Conservation (phyloP, 176 grass and related monocot genomes). For the Saccharum spontaneum region DNA sequence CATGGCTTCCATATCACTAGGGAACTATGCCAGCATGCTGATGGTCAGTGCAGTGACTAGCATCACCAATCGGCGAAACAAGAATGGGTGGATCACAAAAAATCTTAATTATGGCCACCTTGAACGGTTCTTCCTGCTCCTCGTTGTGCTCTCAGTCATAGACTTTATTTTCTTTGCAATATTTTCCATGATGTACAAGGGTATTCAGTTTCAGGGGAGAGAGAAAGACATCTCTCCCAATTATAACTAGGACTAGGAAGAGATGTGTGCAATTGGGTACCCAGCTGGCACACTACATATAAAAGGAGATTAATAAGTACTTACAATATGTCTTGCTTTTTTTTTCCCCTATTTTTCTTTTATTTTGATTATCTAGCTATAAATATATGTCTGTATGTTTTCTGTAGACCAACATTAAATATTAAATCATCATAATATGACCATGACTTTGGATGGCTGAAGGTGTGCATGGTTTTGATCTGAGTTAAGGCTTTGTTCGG, state of each 20-base stretch:
- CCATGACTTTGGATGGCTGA: not conserved
- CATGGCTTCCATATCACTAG: constrained; percentile 73
- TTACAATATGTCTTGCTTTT: not conserved
- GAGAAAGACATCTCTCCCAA: not conserved
- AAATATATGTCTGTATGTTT: too few relatives aligned
- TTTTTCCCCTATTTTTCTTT: not conserved
- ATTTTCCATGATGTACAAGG: constrained; percentile 45
- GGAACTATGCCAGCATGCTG: constrained; percentile 63
- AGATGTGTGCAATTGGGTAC: not conserved
- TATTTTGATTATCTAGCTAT: too few relatives aligned
- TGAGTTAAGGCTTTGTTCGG: too few relatives aligned
- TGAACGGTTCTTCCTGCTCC: constrained; percentile 60
- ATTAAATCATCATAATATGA: not conserved
- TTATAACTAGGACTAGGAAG: not conserved
- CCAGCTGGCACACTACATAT: not conserved
- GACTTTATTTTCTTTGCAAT: constrained; percentile 38
- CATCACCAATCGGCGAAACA: constrained; percentile 4
- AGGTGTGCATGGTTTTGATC: not conserved
- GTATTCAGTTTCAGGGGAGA: constrained; percentile 22
- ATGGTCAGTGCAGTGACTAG: constrained; percentile 26
- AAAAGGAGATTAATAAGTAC: not conserved
- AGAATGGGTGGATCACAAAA: constrained; percentile 45
- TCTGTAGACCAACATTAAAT: not conserved
- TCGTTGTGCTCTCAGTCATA: constrained; percentile 22
- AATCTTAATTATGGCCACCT: constrained; percentile 60